Base-by-base conservation (phyloP, 1,284 basidiomycete species). In the Puccinia coronata region DNA sequence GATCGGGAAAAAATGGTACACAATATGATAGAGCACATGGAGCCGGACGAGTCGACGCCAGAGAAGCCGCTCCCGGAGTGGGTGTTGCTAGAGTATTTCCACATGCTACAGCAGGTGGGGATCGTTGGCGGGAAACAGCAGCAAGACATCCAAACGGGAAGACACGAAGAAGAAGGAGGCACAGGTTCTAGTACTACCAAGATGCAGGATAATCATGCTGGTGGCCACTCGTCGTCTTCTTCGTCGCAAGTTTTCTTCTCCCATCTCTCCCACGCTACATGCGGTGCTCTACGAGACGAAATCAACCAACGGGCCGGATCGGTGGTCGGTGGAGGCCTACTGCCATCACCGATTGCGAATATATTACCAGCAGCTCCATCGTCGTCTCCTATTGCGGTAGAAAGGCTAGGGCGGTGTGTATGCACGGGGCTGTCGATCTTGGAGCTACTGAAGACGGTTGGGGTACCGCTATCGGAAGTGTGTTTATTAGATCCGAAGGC, bases 21-120 rank as follows among this genome's bases (percentile, higher is more conserved):
- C 43, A n/a, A n/a, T n/a, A n/a, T n/a, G n/a, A 5, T 84, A 95
- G 95, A 97, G 84, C 95, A 97, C 85, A 96, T 96, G 94, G 95
- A 98, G 85, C 92, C 95, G 81, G 95, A 96, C 85, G 95, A 96
- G 83, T 89, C 90, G 65, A 69, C 61, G 23, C 89, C 89, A 6
- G 88, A 90, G 1, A 90, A 89, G 83, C 85, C 87, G 8, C 85
- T 89, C 28, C 95, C 95, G 14, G 92, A 91, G 63, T 97, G 95
- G 95, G 95, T 96, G 55, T 84, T 83, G 5, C 82, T 84, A 61
- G 84, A 85, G 81, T 84, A 85, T 82, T 63, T 83, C 61, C 84
- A 85, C 82, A 82, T 82, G 74, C 53, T 84, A 11, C 67, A 70
- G 25, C 77, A 79, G 36, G 63, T 71, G 2, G 77, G 75, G 28